These are phyloP conservation scores for Acacia crassicarpa DNA, from an alignment of 306 rosid species.

Conservation along the genomic window DNA sequence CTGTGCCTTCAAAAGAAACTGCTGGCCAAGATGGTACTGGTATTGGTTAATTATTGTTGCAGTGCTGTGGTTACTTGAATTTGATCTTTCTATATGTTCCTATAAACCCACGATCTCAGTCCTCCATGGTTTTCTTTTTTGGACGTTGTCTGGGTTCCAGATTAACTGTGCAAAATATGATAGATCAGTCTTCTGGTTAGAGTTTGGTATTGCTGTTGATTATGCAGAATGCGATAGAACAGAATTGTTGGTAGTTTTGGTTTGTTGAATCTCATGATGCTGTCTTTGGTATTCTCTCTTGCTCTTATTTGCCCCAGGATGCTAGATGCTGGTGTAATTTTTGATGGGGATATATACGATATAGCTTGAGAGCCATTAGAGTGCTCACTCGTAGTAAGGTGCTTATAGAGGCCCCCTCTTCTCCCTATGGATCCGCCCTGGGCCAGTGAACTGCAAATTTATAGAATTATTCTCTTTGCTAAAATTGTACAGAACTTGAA, in stretches of 20 bases:
- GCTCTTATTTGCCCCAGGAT: conserved; percentile 16
- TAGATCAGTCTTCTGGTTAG: conserved; percentile 28
- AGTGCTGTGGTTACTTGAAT: conserved; percentile 30
- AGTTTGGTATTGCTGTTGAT: conserved; percentile 24
- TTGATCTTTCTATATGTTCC: conserved; percentile 34
- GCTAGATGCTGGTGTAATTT: conserved; percentile 28
- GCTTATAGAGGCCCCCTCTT: conserved; percentile 20
- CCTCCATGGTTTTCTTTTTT: conserved; percentile 31
- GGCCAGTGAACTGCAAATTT: conserved; percentile 31
- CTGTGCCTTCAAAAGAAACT: conserved; percentile 46
- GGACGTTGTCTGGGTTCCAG: conserved; percentile 40
- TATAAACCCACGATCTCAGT: conserved; percentile 36
- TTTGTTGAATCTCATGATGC: conserved; percentile 25
- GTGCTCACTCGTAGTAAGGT: conserved; percentile 29
- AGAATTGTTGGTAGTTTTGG: conserved; percentile 15
- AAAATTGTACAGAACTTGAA: conserved; percentile 46
- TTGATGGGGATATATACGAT: conserved; percentile 33
- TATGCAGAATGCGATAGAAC: background rate
- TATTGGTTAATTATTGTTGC: conserved; percentile 45
- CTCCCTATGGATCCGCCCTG: conserved; percentile 28
- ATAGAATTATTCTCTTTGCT: conserved; percentile 31
- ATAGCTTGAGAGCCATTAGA: conserved; percentile 35
- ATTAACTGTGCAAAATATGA: conserved; percentile 35
- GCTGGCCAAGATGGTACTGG: conserved; percentile 42
- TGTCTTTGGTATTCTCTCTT: conserved; percentile 28